These are phyloP conservation scores for Chromera velia DNA, from an alignment of 73 alveolate species.

Conservation along the genomic window DNA sequence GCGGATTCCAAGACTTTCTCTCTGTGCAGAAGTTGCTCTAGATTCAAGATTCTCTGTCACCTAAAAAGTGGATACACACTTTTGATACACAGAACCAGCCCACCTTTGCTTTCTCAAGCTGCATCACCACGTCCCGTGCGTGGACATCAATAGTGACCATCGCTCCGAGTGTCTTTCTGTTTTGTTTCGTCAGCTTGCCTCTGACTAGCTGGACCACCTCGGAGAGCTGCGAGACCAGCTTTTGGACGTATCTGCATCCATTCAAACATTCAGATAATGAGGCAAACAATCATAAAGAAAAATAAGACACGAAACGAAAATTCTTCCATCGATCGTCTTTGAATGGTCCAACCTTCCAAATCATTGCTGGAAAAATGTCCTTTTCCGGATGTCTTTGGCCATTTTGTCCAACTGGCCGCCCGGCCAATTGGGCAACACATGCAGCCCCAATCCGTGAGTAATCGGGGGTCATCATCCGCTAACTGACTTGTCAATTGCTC, in stretches of 20 bases:
- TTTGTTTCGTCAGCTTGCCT: constrained; percentile 76
- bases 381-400: too few relatives aligned
- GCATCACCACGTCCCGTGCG: constrained; percentile 89
- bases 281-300: too few relatives aligned
- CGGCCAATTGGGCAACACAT: too few relatives aligned
- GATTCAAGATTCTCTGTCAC: too few relatives aligned
- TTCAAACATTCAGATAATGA: neutral
- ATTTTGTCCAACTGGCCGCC: too few relatives aligned
- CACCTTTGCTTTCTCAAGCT: constrained; percentile 21
- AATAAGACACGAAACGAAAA: too few relatives aligned
- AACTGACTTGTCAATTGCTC: neutral
- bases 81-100: constrained; percentile 31
- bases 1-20: too few relatives aligned
- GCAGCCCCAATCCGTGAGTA: neutral
- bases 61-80: too few relatives aligned
- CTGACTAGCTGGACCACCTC: constrained; percentile 47
- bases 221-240: constrained; percentile 34
- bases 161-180: constrained; percentile 91
- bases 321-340: too few relatives aligned
- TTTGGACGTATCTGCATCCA: neutral
- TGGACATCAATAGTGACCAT: constrained; percentile 97
- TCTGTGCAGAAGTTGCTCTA: too few relatives aligned
- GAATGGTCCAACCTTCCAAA: too few relatives aligned
- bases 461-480: neutral
- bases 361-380: too few relatives aligned